Conservation (phyloP, 305 asterid genomes). For the Fraxinus floribunda region DNA sequence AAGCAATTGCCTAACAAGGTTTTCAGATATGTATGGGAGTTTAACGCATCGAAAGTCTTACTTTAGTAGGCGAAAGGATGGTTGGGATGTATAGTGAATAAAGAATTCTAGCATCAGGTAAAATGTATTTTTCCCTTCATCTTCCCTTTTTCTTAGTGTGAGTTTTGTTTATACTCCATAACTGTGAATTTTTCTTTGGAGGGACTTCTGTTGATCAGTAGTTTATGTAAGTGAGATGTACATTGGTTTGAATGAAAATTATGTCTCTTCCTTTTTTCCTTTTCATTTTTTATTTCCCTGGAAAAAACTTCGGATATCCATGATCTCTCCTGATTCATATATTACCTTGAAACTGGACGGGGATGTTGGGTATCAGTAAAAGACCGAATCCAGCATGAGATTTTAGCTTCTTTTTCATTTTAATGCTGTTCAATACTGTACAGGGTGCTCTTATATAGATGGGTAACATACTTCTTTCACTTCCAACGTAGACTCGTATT, state of each 20-base stretch:
- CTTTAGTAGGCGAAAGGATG: constrained; percentile 74
- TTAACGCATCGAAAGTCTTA: constrained; percentile 49
- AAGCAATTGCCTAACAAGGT: constrained; percentile 64
- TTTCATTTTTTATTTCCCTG: background rate
- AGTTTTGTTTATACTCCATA: background rate
- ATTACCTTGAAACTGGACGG: background rate
- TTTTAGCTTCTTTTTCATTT: background rate
- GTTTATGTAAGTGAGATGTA: constrained; percentile 12
- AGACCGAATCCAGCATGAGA: background rate
- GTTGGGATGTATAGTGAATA: constrained; percentile 80
- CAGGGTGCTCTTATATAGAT: background rate
- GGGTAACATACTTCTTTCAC: background rate
- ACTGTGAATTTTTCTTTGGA: constrained; percentile 26
- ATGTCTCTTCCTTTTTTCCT: background rate
- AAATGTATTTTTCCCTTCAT: constrained; percentile 5
- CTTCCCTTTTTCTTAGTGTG: background rate
- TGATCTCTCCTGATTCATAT: background rate
- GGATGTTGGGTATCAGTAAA: background rate
- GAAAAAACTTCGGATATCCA: background rate
- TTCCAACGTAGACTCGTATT: background rate
- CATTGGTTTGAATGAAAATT: constrained; percentile 11
- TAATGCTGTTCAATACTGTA: background rate
- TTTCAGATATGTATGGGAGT: constrained; percentile 68
- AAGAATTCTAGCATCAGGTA: constrained; percentile 5
- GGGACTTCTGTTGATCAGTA: constrained; percentile 14